Conservation (phyloP, 257 asterid genomes). For the Capsicum chinense region DNA sequence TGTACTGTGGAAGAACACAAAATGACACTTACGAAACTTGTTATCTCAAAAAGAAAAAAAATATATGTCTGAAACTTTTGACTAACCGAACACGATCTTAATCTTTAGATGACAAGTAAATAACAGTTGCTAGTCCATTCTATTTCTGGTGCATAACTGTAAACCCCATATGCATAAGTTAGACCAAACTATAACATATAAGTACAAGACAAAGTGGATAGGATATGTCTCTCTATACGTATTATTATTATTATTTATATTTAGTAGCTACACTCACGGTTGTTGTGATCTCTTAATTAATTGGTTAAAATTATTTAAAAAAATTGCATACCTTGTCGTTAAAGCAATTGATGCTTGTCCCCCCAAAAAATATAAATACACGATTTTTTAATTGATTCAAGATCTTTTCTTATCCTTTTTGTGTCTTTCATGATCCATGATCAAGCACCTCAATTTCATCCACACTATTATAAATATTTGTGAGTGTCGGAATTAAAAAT, state of each 20-base stretch:
- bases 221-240: neutral
- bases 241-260: neutral
- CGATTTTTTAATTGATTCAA: neutral
- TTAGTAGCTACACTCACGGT: neutral
- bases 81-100: too few species aligned
- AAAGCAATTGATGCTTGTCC: constrained; percentile 21
- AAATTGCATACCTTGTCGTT: neutral
- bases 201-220: neutral
- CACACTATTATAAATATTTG: too few species aligned
- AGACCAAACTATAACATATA: neutral
- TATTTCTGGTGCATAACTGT: neutral
- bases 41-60: too few species aligned
- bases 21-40: too few species aligned
- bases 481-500: too few species aligned
- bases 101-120: neutral
- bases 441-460: neutral
- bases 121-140: constrained; percentile 4
- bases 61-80: too few species aligned
- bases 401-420: constrained; percentile 23
- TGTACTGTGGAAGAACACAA: neutral
- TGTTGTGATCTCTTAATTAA: constrained; percentile 20
- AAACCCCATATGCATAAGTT: neutral
- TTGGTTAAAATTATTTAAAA: neutral
- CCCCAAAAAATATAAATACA: neutral
- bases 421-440: neutral